phyloP scores from a whole-genome alignment of 163 green algal species.

The Scenedesmus sp. region DNA sequence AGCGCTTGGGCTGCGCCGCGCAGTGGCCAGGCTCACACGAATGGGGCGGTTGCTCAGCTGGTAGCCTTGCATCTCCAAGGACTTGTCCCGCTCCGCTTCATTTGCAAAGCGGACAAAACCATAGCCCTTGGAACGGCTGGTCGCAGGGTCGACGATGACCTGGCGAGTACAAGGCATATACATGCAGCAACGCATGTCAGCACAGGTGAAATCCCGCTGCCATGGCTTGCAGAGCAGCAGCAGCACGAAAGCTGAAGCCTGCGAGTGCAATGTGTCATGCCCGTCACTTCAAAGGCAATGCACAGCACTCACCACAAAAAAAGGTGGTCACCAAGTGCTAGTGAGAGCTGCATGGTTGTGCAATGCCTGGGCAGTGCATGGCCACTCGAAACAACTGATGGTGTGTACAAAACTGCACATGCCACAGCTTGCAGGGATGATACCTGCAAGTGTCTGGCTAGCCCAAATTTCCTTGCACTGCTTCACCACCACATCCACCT shows the following conservation, averaged over 20 bases:
- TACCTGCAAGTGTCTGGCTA: neutral
- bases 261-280: no score
- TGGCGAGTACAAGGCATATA: constrained; percentile 10
- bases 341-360: neutral
- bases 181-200: neutral
- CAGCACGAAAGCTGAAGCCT: neutral
- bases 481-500: neutral
- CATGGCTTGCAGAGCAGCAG: neutral
- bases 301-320: neutral
- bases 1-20: constrained; percentile 50
- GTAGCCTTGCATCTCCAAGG: constrained; percentile 91
- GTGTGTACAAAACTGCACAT: neutral
- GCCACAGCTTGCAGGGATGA: neutral
- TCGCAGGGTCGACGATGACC: constrained; percentile 88
- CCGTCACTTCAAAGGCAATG: neutral
- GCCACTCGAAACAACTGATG: neutral
- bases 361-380: neutral
- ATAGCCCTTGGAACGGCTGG: constrained; percentile 91
- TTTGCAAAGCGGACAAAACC: constrained; percentile 95
- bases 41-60: constrained; percentile 87
- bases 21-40: constrained; percentile 89
- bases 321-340: neutral
- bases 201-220: neutral
- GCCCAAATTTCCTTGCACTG: neutral
- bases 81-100: constrained; percentile 86